Evolutionary conservation across 192 early-diverging fungal genomes (phyloP), one percentile per base, ranked within the genome.

Genomic region (Coemansia sp.): DNA sequence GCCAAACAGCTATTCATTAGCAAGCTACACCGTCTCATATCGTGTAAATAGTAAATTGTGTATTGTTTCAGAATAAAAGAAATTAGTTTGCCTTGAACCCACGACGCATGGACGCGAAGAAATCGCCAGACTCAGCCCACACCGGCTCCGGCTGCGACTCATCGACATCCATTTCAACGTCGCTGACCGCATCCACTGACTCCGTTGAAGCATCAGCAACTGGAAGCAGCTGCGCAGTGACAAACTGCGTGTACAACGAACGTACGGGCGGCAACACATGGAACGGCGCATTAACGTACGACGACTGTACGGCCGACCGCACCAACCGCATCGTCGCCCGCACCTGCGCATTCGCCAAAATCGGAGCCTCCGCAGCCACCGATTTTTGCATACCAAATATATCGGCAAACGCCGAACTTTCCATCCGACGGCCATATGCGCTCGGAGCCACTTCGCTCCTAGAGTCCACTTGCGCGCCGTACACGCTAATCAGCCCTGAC

Each of bases 181-280:
- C 66, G 41, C 53, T 35, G 6, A 29, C 39, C 9, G 51, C 39
- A 6, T 14, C 39, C 2, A 10, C 4, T 17, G 5, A 27, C 0
- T 58, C 49, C 2, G 17, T 10, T 2, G 23, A 10, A 22, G 54
- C 22, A 23, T 14, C 32, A 17, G 25, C 9, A 15, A 21, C 25
- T n/a, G 23, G 19, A 14, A 48, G 21, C 55, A 72, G 47, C 63
- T 79, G 76, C 0, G 60, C 59, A 2, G 48, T 21, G 58, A 82
- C 84, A 66, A 87, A 84, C 48, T 82, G 79, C 37, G 75, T 70
- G 47, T 65, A 87, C 50, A 87, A 61, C 24, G 77, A 56, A 4
- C 70, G 35, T 2, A 84, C 81, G 0, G 86, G 75, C n/a, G 86
- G 84, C 72, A 86, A 69, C 4, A 85, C 80, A 41, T 87, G 86